Base-by-base conservation (phyloP, 331 rosid genomes). In the Quercus lobata region DNA sequence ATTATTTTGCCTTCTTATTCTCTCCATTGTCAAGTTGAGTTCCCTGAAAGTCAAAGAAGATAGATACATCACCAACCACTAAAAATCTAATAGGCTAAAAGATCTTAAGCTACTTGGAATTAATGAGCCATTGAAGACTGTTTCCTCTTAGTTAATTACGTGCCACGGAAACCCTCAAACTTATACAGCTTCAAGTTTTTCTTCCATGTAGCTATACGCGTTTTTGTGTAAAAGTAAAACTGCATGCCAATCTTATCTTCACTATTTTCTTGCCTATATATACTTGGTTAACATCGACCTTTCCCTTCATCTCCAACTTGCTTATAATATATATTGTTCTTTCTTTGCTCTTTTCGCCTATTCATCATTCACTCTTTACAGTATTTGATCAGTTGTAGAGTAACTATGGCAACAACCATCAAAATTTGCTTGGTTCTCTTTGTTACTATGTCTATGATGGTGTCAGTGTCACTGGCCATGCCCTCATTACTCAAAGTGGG, bases 201-300 rank as follows among this genome's bases (percentile, higher is more conserved):
- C 54, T 12, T 46, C 54, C 5, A 3, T 12, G 6, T 57, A 57
- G 63, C 16, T 58, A 22, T 58, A 58, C 65, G 29, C 17, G 65
- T 58, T 58, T 58, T 46, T 22, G 65, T 22, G 1, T 21, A 58
- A n/a, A 7, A 4, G 16, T 58, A 25, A 58, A 58, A 58, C 65
- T 8, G 30, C 24, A 37, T 8, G 46, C 46, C 69, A 27, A 16
- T 24, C 15, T 1, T 7, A 5, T 46, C 83, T 74, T 63, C 83
- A 82, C 73, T 37, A 37, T 37, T 8, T 37, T 87, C 73, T 72
- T 82, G 88, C 4, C 37, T 85, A 77, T 57, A 85, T 10, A 46
- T 46, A 46, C 15, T 12, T 46, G 16, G 16, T 46, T 46, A 46
- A 0, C 54, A 10, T 3, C 17, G 3, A 46, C 54, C 16, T 12